Evolutionary conservation across 2,329 filamentous ascomycete genomes (phyloP).

Genomic region (Botrytis hyacinthi): DNA sequence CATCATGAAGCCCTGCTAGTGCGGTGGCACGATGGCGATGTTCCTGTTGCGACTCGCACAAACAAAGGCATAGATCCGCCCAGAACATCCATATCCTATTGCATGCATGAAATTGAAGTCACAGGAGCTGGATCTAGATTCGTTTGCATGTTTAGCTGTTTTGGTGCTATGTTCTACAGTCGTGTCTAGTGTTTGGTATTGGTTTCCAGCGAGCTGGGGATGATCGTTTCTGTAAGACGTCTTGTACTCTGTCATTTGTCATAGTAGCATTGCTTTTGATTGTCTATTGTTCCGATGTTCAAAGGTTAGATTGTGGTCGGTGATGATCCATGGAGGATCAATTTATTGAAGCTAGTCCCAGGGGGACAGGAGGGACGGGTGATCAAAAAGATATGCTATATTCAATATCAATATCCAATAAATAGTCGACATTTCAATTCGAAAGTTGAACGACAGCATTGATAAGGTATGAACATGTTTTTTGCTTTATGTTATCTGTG

Average conservation of each 20-base stretch:
- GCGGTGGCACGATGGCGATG: slow-evolving; percentile 1
- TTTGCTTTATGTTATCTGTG: too few relatives aligned
- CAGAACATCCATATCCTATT: slow-evolving; percentile 12
- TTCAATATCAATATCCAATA: background rate
- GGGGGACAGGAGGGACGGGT: background rate
- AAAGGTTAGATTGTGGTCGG: background rate
- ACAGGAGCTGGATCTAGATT: slow-evolving; percentile 17
- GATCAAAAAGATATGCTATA: background rate
- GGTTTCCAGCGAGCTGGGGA: background rate
- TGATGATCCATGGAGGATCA: background rate
- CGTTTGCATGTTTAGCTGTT: slow-evolving; percentile 5
- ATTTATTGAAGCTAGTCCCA: background rate
- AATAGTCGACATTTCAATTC: background rate
- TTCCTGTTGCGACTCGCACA: slow-evolving; percentile 4
- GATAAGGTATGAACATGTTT: background rate
- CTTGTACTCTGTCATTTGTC: background rate
- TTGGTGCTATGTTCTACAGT: background rate
- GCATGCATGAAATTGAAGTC: slow-evolving; percentile 17
- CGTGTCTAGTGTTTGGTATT: background rate
- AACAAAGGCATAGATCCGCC: slow-evolving; percentile 15
- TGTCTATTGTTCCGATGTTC: background rate
- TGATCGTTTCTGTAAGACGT: background rate
- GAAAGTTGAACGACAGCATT: background rate
- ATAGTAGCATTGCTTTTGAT: background rate
- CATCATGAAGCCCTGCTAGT: background rate